These are phyloP conservation scores for Metschnikowia orientalis DNA, from an alignment of 805 yeast genomes.

Conservation along the genomic window DNA sequence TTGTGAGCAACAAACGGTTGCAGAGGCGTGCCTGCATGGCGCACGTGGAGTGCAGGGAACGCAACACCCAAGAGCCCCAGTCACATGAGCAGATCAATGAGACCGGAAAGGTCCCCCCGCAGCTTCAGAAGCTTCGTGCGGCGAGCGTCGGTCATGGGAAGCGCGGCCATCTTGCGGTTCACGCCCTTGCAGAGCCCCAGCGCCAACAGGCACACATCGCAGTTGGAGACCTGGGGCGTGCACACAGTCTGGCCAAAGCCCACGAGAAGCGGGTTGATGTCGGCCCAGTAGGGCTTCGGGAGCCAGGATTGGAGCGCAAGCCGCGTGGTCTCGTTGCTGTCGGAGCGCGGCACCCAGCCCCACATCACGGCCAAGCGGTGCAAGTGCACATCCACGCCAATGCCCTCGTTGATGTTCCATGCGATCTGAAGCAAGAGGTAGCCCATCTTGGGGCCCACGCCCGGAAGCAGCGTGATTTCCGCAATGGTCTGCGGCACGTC, in stretches of 20 bases:
- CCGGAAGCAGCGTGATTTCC: slow-evolving; percentile 69
- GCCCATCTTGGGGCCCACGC: slow-evolving; percentile 97
- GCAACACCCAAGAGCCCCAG: too few species aligned
- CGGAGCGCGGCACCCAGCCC: slow-evolving; percentile 61
- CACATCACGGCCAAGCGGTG: slow-evolving; percentile 76
- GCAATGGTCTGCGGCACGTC: slow-evolving; percentile 72
- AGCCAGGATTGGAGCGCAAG: slow-evolving; percentile 67
- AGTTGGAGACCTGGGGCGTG: slow-evolving; percentile 61
- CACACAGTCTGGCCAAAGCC: slow-evolving; percentile 94
- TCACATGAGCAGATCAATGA: too few species aligned
- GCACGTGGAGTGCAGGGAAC: too few species aligned
- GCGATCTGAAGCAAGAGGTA: slow-evolving; percentile 74
- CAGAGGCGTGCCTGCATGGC: too few species aligned
- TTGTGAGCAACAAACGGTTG: too few species aligned
- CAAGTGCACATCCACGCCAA: slow-evolving; percentile 94
- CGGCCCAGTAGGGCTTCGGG: slow-evolving; percentile 71
- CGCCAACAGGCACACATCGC: slow-evolving; percentile 65
- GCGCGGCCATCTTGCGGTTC: slow-evolving; percentile 40
- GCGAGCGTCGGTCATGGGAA: slow-evolving; percentile 25
- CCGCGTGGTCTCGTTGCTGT: slow-evolving; percentile 76
- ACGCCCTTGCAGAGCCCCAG: slow-evolving; percentile 55
- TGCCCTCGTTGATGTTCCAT: slow-evolving; percentile 72
- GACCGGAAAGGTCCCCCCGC: slow-evolving; percentile 30
- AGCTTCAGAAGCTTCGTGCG: slow-evolving; percentile 25
- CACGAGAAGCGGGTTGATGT: slow-evolving; percentile 79